These are phyloP conservation scores for Zychaea mexicana DNA, from an alignment of 371 early-diverging fungal genomes.

Conservation along the genomic window DNA sequence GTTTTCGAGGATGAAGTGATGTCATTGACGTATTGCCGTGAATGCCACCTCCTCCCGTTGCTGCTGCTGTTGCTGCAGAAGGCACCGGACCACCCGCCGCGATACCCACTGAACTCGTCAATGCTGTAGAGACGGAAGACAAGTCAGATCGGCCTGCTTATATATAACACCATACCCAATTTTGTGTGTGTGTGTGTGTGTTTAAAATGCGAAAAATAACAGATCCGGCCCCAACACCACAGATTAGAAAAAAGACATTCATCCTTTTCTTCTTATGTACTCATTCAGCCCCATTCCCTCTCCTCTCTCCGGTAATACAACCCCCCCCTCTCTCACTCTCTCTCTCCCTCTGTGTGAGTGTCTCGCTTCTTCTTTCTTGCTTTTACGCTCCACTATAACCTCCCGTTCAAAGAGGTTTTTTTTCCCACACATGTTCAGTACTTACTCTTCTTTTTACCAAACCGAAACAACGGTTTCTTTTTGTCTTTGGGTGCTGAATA, in stretches of 20 bases:
- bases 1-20: slow-evolving; percentile 16
- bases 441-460: slow-evolving; percentile 44
- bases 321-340: too few relatives aligned
- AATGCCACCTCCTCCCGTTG: not conserved
- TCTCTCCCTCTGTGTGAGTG: too few relatives aligned
- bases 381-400: too few relatives aligned
- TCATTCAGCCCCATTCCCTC: too few relatives aligned
- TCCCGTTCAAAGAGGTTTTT: too few relatives aligned
- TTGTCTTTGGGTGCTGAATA: slow-evolving; percentile 29
- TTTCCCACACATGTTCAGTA: not conserved
- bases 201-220: not conserved
- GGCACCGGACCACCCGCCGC: not conserved
- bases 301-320: too few relatives aligned
- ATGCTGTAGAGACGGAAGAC: slow-evolving; percentile 1
- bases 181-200: not conserved
- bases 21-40: slow-evolving; percentile 9
- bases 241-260: too few relatives aligned
- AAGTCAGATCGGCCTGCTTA: slow-evolving; percentile 19
- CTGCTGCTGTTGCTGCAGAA: slow-evolving; percentile 1
- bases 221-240: too few relatives aligned
- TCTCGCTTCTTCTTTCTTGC: too few relatives aligned
- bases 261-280: too few relatives aligned
- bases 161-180: not conserved
- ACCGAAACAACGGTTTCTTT: slow-evolving; percentile 34
- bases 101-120: slow-evolving; percentile 3